Base-by-base conservation (phyloP, 495 filamentous ascomycete species). In the Aspergillus egyptiacus region DNA sequence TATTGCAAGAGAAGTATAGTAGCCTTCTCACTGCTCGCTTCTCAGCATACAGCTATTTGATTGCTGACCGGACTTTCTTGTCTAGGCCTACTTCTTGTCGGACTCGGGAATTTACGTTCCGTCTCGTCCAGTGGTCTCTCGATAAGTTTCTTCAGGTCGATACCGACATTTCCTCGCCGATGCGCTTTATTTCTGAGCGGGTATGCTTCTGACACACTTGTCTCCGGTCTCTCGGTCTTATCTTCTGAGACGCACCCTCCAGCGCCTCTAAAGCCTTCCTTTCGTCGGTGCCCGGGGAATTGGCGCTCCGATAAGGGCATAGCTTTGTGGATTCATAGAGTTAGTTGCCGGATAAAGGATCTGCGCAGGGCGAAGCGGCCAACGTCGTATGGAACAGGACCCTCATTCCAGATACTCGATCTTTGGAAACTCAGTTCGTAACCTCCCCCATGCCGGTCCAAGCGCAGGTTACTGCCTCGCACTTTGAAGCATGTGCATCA, bases 401-500 rank as follows among this genome's bases (percentile, higher is more conserved):
- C 36, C 50, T 54, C 34, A 36, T 53, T 41, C 47, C 56, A 51
- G 63, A 62, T 38, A 56, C 60, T 20, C 61, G 59, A 58, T 45
- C 58, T 24, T 50, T 58, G 24, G 62, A 48, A 20, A 54, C 59
- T 37, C 61, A 58, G 51, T 40, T 58, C 53, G 63, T 67, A 59
- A 71, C 66, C 30, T 76, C 84, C 14, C 76, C 71, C 34, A 48
- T 53, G 42, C 39, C 51, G 24, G 15, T 43, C 1, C 47, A 48
- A 31, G 60, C 72, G n/a, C 76, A 72, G 50, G 63, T 54, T 6
- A 48, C 71, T 33, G 69, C 76, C 38, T 71, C 76, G 55, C 78
- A 77, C 48, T 87, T 95, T 56, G 86, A 90, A 54, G 83, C 90
- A 28, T 91, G 86, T 57, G 86, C 89, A 1, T 89, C 90, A 37